Percentiles rank a stretch among this genome's conserved stretches.
These are phyloP conservation scores for Eucalyptus fibrosa DNA, from an alignment of 345 rosid species.

Conservation along the genomic window DNA sequence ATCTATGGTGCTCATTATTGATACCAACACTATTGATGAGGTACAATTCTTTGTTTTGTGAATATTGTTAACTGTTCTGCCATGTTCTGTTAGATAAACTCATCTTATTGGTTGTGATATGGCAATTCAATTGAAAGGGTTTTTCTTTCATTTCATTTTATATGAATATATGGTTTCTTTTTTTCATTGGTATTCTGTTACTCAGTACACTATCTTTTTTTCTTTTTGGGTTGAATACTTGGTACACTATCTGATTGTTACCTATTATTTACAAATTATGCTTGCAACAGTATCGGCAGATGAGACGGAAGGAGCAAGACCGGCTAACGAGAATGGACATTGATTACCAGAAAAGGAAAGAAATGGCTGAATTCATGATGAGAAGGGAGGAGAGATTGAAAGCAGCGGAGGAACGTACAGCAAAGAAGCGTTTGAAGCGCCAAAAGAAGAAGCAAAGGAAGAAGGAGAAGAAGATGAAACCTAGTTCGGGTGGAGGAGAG, in stretches of 20 bases:
- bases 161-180: neutral
- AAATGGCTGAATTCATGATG: constrained; percentile 51
- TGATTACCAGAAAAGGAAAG: constrained; percentile 70
- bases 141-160: neutral
- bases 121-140: neutral
- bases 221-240: neutral
- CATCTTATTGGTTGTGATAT: neutral
- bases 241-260: neutral
- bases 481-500: constrained; percentile 21
- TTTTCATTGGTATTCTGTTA: neutral
- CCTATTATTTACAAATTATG: neutral
- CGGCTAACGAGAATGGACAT: constrained; percentile 81
- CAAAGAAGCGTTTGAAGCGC: constrained; percentile 76
- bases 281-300: constrained; percentile 73
- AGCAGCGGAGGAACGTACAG: constrained; percentile 73
- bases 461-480: constrained; percentile 53
- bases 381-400: constrained; percentile 81
- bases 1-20: neutral
- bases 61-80: neutral
- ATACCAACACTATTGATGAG: neutral
- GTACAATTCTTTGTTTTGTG: neutral
- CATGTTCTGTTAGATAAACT: neutral
- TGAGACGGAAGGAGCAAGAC: constrained; percentile 92
- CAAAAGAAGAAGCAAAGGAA: constrained; percentile 75
- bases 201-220: too few species aligned